These are phyloP conservation scores for Heterobasidion parviporum DNA, from an alignment of 1,284 basidiomycete genomes.

Conservation along the genomic window DNA sequence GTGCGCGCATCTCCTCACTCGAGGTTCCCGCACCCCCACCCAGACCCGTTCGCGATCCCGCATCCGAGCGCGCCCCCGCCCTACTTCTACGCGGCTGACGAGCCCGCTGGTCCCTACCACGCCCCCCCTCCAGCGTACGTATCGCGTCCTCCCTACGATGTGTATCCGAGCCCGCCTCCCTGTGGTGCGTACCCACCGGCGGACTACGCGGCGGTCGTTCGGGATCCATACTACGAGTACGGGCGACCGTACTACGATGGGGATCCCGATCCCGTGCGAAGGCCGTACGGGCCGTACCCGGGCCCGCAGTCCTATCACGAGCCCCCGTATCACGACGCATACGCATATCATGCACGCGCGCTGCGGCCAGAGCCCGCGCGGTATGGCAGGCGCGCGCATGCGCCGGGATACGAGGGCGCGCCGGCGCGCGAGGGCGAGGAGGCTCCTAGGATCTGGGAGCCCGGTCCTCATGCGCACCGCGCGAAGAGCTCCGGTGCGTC, in stretches of 20 bases:
- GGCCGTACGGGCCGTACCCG: not conserved
- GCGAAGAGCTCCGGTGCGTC: not conserved
- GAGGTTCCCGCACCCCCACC: not conserved
- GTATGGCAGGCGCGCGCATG: not conserved
- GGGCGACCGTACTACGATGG: not conserved
- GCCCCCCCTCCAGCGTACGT: not conserved
- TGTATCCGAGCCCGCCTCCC: not conserved
- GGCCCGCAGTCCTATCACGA: not conserved
- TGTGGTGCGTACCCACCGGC: not conserved
- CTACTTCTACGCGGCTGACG: not conserved
- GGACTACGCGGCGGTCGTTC: not conserved
- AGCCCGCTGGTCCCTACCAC: not conserved
- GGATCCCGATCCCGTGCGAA: not conserved
- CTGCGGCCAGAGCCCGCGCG: not conserved
- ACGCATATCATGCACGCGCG: not conserved
- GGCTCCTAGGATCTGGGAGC: not conserved
- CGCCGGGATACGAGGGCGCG: not conserved
- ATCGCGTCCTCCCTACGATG: not conserved
- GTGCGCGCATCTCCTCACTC: not conserved
- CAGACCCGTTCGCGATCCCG: not conserved
- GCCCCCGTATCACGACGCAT: not conserved
- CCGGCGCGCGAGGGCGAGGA: not conserved
- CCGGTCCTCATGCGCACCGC: not conserved
- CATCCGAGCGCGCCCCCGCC: not conserved
- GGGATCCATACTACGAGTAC: not conserved